Base-by-base conservation (phyloP, 495 filamentous ascomycete species). In the Hyaloscypha finlandica region DNA sequence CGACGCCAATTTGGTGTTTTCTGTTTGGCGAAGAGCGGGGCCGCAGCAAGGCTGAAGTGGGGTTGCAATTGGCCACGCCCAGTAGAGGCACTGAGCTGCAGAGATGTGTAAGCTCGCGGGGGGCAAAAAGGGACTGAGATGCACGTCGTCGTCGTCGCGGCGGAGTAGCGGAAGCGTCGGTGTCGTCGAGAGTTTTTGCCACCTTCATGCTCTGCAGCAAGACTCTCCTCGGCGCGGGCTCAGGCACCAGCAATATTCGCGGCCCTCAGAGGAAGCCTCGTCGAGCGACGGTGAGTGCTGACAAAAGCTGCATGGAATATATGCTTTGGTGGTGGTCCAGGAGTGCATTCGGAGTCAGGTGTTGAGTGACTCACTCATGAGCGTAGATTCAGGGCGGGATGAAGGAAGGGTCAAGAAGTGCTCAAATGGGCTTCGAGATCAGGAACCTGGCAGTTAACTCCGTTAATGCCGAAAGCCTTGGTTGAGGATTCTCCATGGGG, bases 231-330 rank as follows among this genome's bases (percentile, higher is more conserved):
- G 20, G 20, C 9, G n/a, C 53, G 30, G 30, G 53, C 8, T 32
- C 20, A 56, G 53, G 53, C 53, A 56, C 4, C 53, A 56, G 30
- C 11, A 56, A 25, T 25, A 25, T 29, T n/a, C 20, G 53, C 53
- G 53, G 53, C 30, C 53, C 19, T 56, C 53, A 32, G 1, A 1
- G 2, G 25, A 32, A 32, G 16, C 8, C 53, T 25, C 11, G 19
- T 6, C 20, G 19, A 25, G 9, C 53, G 22, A 29, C 9, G 30
- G 20, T 12, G 53, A 19, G 53, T 58, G 54, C 63, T 65, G 53
- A 58, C 63, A 51, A 65, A 59, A 59, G 16, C 1, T 12, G 37
- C 59, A 61, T n/a, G 59, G 32, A 25, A 42, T 42, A 61, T 42
- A 42, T 11, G 16, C 33, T 61, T 29, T 61, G 59, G 35, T 29